Evolutionary conservation across 2,329 filamentous ascomycete species (phyloP).

Genomic region (Ceratocystis cacaofunesta): DNA sequence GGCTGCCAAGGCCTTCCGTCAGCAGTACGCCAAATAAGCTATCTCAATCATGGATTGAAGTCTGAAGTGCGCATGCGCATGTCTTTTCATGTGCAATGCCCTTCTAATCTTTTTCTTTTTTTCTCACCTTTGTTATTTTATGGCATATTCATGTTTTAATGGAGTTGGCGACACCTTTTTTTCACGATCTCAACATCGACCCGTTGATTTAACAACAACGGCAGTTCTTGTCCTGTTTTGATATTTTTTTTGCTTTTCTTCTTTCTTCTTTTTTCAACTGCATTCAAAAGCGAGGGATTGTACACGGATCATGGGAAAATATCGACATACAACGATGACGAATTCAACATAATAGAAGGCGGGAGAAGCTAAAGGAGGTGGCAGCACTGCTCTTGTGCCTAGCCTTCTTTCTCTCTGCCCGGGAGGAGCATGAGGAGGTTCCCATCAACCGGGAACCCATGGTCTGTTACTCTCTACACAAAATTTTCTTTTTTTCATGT

Average conservation of each 20-base stretch:
- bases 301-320: conserved; percentile 18
- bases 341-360: conserved; percentile 20
- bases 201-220: conserved; percentile 17
- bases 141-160: conserved; percentile 20
- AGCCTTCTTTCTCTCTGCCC: conserved; percentile 7
- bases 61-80: conserved; percentile 7
- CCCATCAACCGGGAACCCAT: conserved; percentile 19
- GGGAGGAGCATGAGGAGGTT: conserved; percentile 18
- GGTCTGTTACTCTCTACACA: conserved; percentile 17
- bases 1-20: conserved; percentile 90
- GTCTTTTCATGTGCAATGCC: background rate
- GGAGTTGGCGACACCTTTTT: conserved; percentile 21
- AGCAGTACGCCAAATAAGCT: conserved; percentile 60
- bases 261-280: conserved; percentile 15
- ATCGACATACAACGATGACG: conserved; percentile 18
- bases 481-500: conserved; percentile 3
- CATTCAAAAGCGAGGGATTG: conserved; percentile 16
- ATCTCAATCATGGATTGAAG: background rate
- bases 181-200: conserved; percentile 44
- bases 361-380: background rate
- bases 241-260: conserved; percentile 17
- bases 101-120: conserved; percentile 12
- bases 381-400: background rate
- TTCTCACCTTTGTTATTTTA: conserved; percentile 21
- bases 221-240: conserved; percentile 17